Conservation (phyloP, 2,329 filamentous ascomycete species). For the Sporothrix sp. region DNA sequence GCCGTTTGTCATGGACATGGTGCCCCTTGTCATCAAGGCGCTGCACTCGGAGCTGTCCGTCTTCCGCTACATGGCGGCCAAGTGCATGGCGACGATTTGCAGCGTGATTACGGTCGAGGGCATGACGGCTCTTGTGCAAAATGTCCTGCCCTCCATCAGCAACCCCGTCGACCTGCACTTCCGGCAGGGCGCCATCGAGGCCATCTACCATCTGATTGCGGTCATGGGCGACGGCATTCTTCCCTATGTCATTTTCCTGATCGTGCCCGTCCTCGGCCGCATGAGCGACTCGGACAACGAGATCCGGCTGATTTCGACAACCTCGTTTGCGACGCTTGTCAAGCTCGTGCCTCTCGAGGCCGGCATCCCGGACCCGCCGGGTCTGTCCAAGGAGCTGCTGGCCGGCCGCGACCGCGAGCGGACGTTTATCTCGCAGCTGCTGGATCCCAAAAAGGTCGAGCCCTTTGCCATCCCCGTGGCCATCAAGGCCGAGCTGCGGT, state of each 20-base stretch:
- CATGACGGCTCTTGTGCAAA: conserved; percentile 92
- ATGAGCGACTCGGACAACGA: conserved; percentile 99
- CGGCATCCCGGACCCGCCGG: conserved; percentile 92
- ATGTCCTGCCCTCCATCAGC: conserved; percentile 82
- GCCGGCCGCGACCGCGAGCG: conserved; percentile 87
- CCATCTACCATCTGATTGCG: conserved; percentile 91
- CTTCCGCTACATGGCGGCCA: conserved; percentile 91
- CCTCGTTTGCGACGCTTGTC: conserved; percentile 91
- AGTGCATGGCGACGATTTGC: conserved; percentile 94
- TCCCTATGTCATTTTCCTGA: conserved; percentile 97
- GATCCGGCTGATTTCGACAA: conserved; percentile 86
- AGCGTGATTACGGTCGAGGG: conserved; percentile 91
- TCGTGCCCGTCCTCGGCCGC: conserved; percentile 88
- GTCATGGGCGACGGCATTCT: conserved; percentile 96
- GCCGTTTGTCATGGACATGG: conserved; percentile 68
- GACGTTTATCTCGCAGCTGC: conserved; percentile 91
- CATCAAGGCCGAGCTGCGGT: conserved; percentile 92
- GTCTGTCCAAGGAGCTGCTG: conserved; percentile 77
- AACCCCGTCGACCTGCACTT: conserved; percentile 81
- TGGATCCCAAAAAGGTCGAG: conserved; percentile 95
- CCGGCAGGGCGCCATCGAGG: conserved; percentile 89
- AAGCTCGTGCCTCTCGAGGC: conserved; percentile 95
- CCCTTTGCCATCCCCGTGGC: conserved; percentile 86
- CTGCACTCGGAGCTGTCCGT: conserved; percentile 83
- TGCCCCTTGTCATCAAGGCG: conserved; percentile 79